Evolutionary conservation across 140 eudicot genomes (phyloP).

Genomic region (Oenanthe javanica): DNA sequence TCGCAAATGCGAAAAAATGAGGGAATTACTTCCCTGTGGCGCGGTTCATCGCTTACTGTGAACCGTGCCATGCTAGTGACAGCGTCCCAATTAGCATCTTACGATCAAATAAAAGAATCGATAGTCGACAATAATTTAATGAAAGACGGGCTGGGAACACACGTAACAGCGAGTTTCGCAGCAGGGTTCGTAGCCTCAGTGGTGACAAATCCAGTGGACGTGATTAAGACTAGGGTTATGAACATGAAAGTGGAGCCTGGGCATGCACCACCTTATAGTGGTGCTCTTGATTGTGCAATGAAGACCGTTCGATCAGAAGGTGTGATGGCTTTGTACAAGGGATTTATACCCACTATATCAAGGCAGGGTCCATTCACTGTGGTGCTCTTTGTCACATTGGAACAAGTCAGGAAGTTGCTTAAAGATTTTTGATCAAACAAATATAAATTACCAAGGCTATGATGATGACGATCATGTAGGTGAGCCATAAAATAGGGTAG

Average conservation of each 20-base stretch:
- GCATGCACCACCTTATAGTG: conserved; percentile 50
- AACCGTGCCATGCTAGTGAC: conserved; percentile 99
- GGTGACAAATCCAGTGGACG: conserved; percentile 91
- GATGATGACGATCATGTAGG: conserved; percentile 37
- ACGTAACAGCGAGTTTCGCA: conserved; percentile 86
- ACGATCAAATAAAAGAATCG: conserved; percentile 77
- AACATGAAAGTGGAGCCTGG: conserved; percentile 82
- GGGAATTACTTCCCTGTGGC: conserved; percentile 77
- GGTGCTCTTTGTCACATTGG: conserved; percentile 89
- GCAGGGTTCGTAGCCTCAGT: conserved; percentile 97
- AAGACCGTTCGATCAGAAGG: conserved; percentile 66
- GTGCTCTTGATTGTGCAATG: conserved; percentile 73
- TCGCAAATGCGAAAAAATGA: conserved; percentile 56
- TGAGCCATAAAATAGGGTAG: no score
- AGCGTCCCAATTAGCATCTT: conserved; percentile 85
- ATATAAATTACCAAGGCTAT: background rate
- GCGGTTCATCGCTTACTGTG: conserved; percentile 95
- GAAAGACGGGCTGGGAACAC: conserved; percentile 90
- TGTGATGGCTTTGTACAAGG: conserved; percentile 80
- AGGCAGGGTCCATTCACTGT: conserved; percentile 98
- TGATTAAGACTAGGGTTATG: conserved; percentile 88
- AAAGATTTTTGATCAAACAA: conserved; percentile 54
- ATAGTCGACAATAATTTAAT: conserved; percentile 43
- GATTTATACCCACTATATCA: conserved; percentile 87
- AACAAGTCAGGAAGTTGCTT: conserved; percentile 81